A percentile compares a stretch with the other conserved stretches of the same genome.
Evolutionary conservation across 768 basidiomycete species (phyloP).

Genomic region (Ramaria sp.): DNA sequence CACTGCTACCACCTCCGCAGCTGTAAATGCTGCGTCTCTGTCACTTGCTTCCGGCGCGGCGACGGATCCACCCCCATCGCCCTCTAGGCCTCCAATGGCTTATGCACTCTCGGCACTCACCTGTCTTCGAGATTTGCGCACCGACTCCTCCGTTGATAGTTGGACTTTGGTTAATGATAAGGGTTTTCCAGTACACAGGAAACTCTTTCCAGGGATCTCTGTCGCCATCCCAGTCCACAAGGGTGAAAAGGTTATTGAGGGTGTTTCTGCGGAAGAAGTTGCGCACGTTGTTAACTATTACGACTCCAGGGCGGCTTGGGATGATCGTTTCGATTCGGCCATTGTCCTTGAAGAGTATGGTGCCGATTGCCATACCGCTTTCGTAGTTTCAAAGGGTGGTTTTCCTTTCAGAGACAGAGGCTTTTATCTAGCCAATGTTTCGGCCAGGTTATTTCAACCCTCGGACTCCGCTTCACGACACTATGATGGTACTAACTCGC

Average conservation of each 20-base stretch:
- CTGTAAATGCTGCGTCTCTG: conserved; percentile 62
- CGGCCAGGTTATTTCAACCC: conserved; percentile 33
- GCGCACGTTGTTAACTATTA: conserved; percentile 59
- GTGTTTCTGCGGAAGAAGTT: conserved; percentile 87
- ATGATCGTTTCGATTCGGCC: conserved; percentile 71
- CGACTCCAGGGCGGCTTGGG: conserved; percentile 73
- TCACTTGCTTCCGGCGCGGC: conserved; percentile 28
- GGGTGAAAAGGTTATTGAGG: conserved; percentile 86
- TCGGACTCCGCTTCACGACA: conserved; percentile 16
- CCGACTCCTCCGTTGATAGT: conserved; percentile 36
- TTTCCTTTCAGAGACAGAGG: conserved; percentile 90
- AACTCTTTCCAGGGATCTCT: conserved; percentile 67
- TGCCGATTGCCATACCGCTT: conserved; percentile 58
- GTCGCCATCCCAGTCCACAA: conserved; percentile 74
- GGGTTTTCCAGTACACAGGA: conserved; percentile 64
- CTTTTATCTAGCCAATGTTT: conserved; percentile 68
- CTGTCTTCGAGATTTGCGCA: conserved; percentile 67
- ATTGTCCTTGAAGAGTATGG: conserved; percentile 68
- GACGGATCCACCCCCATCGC: conserved; percentile 28
- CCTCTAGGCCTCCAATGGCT: conserved; percentile 62
- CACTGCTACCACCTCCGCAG: conserved; percentile 59
- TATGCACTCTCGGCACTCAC: conserved; percentile 74
- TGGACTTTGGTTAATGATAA: conserved; percentile 77
- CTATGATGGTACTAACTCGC: conserved; percentile 24
- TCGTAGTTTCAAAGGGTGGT: conserved; percentile 60